Evolutionary conservation across 2,329 filamentous ascomycete species (phyloP), one percentile per base, ranked within the genome.

Genomic region (Ascochyta viciae-villosae): DNA sequence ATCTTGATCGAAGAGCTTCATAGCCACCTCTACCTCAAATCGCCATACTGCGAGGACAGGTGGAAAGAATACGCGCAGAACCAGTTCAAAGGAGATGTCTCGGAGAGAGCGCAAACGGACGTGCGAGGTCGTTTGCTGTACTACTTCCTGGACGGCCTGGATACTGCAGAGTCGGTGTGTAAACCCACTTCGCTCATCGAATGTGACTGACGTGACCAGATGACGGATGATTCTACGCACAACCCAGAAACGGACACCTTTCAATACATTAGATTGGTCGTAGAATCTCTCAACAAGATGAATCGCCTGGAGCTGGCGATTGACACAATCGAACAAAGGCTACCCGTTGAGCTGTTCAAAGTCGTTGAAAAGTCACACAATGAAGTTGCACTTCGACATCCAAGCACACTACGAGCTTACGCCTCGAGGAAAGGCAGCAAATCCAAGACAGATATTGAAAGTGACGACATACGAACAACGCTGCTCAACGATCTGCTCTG

Each of bases 1-100:
- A 98, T 98, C 49, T 76, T 99, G 52, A 88, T 98, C n/a, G 95
- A 99, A 74, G 95, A 99, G 76, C 82, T 99, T 31, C 95, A 99
- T 73, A 95, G 96, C 73, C 95, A 99, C 77, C 83, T 99, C 4
- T 99, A 99, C 72, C 86, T 99, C 35, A 98, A 98, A 74, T 98
- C 94, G 3, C 95, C 94, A 0, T 99, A 99, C 73, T 98, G 94
- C 72, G 92, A 96, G 72, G 92, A 96, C 73, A 84, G 95, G 64
- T 99, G 95, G 95, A 96, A 96, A 76, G 85, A 85, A 55, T 86
- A 96, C 57, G 84, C 88, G 34, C 89, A 89, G 65, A 85, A 83
- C 34, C 88, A 90, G 61, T 82, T 85, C 43, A 78, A 77, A 39
- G 66, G 71, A 9, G 72, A 70, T 15, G 47, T 70, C 23, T 67